Percentiles rank a stretch among this genome's conserved stretches.
phyloP scores from a whole-genome alignment of 441 rosid species.

The Bocquillonia castaneifolia region DNA sequence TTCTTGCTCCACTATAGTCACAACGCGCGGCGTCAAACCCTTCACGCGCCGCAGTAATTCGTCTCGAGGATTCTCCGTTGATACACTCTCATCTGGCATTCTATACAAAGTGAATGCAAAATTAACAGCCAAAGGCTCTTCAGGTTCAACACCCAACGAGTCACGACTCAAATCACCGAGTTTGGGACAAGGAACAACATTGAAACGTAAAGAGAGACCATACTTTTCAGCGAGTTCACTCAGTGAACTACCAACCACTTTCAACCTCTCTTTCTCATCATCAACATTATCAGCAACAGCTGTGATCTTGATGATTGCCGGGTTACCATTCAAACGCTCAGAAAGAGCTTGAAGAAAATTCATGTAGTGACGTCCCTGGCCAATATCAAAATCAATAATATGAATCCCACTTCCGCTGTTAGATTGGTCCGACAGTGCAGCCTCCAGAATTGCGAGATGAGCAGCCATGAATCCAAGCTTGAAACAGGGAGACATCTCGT shows the following conservation, averaged over 20 bases:
- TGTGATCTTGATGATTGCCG: conserved; percentile 51
- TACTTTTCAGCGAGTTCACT: conserved; percentile 31
- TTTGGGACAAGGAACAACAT: conserved; percentile 34
- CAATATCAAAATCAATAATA: conserved; percentile 75
- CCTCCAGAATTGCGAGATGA: conserved; percentile 67
- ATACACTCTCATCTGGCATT: conserved; percentile 85
- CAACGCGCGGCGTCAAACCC: conserved; percentile 61
- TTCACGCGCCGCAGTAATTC: conserved; percentile 86
- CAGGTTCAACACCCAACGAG: conserved; percentile 62
- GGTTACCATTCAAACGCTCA: conserved; percentile 33
- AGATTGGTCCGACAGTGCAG: conserved; percentile 40
- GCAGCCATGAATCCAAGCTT: conserved; percentile 83
- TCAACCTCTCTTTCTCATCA: conserved; percentile 46
- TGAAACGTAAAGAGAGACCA: conserved; percentile 46
- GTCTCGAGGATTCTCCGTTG: conserved; percentile 77
- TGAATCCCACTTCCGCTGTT: conserved; percentile 38
- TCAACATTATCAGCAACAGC: conserved; percentile 41
- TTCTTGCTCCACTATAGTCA: conserved; percentile 82
- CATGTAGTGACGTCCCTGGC: conserved; percentile 63
- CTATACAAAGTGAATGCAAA: conserved; percentile 66
- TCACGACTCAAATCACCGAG: conserved; percentile 57
- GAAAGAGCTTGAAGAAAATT: conserved; percentile 63
- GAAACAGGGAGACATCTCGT: conserved; percentile 72
- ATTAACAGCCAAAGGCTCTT: conserved; percentile 66
- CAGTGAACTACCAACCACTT: conserved; percentile 42